These are phyloP conservation scores for Arachis monticola DNA, from an alignment of 331 rosid genomes.

Conservation along the genomic window DNA sequence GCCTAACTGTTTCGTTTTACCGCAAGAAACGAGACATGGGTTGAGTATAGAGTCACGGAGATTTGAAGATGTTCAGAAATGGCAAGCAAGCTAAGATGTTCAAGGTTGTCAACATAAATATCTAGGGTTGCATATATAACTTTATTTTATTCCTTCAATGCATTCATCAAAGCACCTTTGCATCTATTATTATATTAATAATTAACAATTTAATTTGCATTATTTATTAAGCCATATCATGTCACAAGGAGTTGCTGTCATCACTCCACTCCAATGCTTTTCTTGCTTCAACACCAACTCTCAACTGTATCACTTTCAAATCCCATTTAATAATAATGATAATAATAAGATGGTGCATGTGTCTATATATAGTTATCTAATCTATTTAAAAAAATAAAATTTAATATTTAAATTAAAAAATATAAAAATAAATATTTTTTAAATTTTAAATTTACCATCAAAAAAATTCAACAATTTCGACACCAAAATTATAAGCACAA, in stretches of 20 bases:
- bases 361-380: too few species aligned
- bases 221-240: slow-evolving; percentile 18
- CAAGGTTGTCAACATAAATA: slow-evolving; percentile 30
- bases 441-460: too few species aligned
- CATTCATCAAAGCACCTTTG: slow-evolving; percentile 3
- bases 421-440: too few species aligned
- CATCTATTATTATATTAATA: neutral
- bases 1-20: too few species aligned
- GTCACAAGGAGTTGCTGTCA: slow-evolving; percentile 14
- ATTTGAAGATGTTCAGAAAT: neutral
- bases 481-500: too few species aligned
- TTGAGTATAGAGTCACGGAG: too few species aligned
- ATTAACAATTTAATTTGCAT: neutral
- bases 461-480: too few species aligned
- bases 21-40: too few species aligned
- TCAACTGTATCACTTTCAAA: neutral
- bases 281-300: neutral
- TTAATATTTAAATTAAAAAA: too few species aligned
- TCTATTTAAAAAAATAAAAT: too few species aligned
- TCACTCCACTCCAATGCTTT: neutral
- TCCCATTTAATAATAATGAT: too few species aligned
- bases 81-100: neutral
- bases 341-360: too few species aligned
- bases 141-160: slow-evolving; percentile 7
- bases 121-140: neutral